Conservation (phyloP, 2,329 filamentous ascomycete species). For the Aspergillus unguis region DNA sequence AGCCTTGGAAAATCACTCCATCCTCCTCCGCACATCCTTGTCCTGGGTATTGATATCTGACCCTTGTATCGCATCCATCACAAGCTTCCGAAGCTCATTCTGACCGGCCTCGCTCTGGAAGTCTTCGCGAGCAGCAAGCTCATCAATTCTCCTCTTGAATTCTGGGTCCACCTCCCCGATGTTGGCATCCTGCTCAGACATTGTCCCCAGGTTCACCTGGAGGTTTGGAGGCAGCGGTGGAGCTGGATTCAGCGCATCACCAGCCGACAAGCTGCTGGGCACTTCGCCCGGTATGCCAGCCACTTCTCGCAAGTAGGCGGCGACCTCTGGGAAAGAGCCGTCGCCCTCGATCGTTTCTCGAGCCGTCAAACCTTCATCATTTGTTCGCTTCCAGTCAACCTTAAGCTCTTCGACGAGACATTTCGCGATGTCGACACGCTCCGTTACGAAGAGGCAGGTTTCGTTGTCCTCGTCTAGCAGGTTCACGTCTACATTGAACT, state of each 20-base stretch:
- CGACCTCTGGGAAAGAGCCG: slow-evolving; percentile 72
- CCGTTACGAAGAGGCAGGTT: slow-evolving; percentile 90
- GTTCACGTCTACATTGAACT: slow-evolving; percentile 75
- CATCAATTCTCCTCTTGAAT: slow-evolving; percentile 81
- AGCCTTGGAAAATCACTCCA: slow-evolving; percentile 45
- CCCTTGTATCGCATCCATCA: slow-evolving; percentile 74
- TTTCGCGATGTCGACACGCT: slow-evolving; percentile 73
- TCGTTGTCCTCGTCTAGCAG: slow-evolving; percentile 87
- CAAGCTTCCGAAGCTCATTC: slow-evolving; percentile 69
- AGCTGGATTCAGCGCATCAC: slow-evolving; percentile 44
- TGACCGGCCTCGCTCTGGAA: slow-evolving; percentile 81
- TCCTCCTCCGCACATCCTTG: slow-evolving; percentile 62
- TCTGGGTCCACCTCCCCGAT: slow-evolving; percentile 70
- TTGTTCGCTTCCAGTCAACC: slow-evolving; percentile 62
- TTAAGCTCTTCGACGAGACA: slow-evolving; percentile 79
- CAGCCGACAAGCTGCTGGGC: slow-evolving; percentile 23
- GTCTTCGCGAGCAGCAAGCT: slow-evolving; percentile 77
- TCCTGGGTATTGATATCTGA: slow-evolving; percentile 59
- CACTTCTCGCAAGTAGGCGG: slow-evolving; percentile 61
- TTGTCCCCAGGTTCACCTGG: slow-evolving; percentile 71
- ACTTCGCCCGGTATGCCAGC: slow-evolving; percentile 27
- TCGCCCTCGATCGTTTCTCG: slow-evolving; percentile 76
- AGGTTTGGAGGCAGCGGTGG: slow-evolving; percentile 72
- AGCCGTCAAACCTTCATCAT: slow-evolving; percentile 75
- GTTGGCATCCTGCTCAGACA: slow-evolving; percentile 56